Conservation (phyloP, 164 flowering plant species). For the Chimonanthus praecox region DNA sequence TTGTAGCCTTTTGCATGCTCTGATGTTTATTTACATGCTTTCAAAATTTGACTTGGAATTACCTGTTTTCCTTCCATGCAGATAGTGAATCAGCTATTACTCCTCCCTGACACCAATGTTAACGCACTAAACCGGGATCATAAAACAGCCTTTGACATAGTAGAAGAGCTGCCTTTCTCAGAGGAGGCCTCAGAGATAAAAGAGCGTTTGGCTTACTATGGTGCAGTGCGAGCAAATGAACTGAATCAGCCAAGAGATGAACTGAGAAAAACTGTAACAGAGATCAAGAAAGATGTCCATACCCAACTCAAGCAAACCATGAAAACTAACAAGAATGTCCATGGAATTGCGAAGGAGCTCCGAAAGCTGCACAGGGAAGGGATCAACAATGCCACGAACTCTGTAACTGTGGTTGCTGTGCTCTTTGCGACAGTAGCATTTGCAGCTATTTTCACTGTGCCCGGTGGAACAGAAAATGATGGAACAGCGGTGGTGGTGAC, state of each 20-base stretch:
- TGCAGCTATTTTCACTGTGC: slow-evolving; percentile 75
- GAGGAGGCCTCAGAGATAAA: slow-evolving; percentile 59
- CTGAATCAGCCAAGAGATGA: slow-evolving; percentile 78
- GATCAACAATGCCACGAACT: slow-evolving; percentile 78
- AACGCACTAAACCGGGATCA: slow-evolving; percentile 70
- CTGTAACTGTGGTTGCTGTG: slow-evolving; percentile 78
- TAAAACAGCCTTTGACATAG: slow-evolving; percentile 72
- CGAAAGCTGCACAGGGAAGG: slow-evolving; percentile 65
- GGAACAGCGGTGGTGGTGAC: slow-evolving; percentile 53
- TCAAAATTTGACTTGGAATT: neutral
- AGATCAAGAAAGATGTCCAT: slow-evolving; percentile 69
- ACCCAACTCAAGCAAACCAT: slow-evolving; percentile 70
- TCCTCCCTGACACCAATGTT: slow-evolving; percentile 55
- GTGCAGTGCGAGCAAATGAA: slow-evolving; percentile 64
- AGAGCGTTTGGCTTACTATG: slow-evolving; percentile 38
- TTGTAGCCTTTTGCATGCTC: neutral
- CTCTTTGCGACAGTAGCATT: slow-evolving; percentile 80
- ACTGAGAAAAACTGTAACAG: slow-evolving; percentile 59
- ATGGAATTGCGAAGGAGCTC: slow-evolving; percentile 67
- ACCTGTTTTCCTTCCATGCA: slow-evolving; percentile 23
- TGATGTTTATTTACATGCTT: neutral
- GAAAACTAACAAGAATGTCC: slow-evolving; percentile 60
- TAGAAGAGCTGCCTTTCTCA: slow-evolving; percentile 54
- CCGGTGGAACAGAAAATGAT: slow-evolving; percentile 45
- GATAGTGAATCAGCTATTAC: slow-evolving; percentile 56